Evolutionary conservation across 108 stramenopile genomes (phyloP).

Genomic region (Epipyxis sp.): DNA sequence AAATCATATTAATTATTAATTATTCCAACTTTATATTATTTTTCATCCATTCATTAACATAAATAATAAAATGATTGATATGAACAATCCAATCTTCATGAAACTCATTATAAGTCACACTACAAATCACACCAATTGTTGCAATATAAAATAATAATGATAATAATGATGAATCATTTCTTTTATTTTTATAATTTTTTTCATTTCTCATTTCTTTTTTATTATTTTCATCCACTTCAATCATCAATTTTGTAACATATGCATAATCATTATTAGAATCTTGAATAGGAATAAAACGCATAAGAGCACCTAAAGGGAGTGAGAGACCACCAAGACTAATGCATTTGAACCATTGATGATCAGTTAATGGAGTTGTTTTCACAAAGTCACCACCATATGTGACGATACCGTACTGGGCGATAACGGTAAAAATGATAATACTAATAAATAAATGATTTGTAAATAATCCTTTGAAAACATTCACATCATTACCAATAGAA

Average conservation of each 20-base stretch:
- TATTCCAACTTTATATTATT: too few relatives aligned
- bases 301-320: conserved; percentile 60
- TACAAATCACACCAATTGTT: background rate
- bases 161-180: background rate
- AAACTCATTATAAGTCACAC: background rate
- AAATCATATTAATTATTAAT: too few relatives aligned
- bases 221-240: background rate
- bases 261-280: background rate
- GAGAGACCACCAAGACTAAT: conserved; percentile 62
- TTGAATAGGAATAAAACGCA: background rate
- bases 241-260: background rate
- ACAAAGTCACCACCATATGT: conserved; percentile 73
- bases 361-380: conserved; percentile 57
- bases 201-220: background rate
- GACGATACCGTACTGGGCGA: conserved; percentile 81
- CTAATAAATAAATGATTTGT: conserved; percentile 73
- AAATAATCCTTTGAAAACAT: conserved; percentile 71
- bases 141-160: background rate
- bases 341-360: conserved; percentile 65
- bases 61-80: too few relatives aligned
- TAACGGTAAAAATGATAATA: conserved; percentile 71
- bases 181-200: background rate
- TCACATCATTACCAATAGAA: conserved; percentile 46
- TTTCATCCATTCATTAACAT: too few relatives aligned
- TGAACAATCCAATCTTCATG: background rate